Evolutionary conservation across 441 rosid genomes (phyloP).

Genomic region (Biscutella laevigata): DNA sequence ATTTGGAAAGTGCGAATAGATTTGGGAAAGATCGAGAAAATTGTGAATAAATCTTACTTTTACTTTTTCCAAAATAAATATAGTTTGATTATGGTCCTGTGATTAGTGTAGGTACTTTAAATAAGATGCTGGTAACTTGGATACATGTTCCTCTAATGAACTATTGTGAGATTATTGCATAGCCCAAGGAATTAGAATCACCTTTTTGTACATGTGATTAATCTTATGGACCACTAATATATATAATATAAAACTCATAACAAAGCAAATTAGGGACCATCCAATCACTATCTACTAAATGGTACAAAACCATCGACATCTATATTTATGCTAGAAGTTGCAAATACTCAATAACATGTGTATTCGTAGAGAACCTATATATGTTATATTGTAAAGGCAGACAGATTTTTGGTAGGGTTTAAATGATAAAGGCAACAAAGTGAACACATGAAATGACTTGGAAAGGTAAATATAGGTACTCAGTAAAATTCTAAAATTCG

Average conservation of each 20-base stretch:
- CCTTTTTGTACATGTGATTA: slow-evolving; percentile 18
- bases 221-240: slow-evolving; percentile 14
- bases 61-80: slow-evolving; percentile 5
- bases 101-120: slow-evolving; percentile 13
- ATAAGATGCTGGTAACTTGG: slow-evolving; percentile 24
- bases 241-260: too few species aligned
- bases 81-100: background rate
- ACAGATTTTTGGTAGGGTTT: slow-evolving; percentile 6
- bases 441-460: slow-evolving; percentile 13
- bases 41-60: background rate
- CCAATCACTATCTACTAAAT: slow-evolving; percentile 7
- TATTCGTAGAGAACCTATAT: background rate
- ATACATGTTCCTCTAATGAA: slow-evolving; percentile 23
- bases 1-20: background rate
- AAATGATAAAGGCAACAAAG: background rate
- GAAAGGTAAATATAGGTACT: background rate
- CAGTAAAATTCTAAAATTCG: background rate
- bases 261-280: slow-evolving; percentile 15
- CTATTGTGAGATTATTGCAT: slow-evolving; percentile 10
- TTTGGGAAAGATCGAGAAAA: slow-evolving; percentile 11
- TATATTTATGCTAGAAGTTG: background rate
- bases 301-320: background rate
- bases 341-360: background rate
- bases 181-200: slow-evolving; percentile 15
- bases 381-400: background rate